phyloP scores from a whole-genome alignment of 106 monocot genomes.

The Dendrobium nobile region DNA sequence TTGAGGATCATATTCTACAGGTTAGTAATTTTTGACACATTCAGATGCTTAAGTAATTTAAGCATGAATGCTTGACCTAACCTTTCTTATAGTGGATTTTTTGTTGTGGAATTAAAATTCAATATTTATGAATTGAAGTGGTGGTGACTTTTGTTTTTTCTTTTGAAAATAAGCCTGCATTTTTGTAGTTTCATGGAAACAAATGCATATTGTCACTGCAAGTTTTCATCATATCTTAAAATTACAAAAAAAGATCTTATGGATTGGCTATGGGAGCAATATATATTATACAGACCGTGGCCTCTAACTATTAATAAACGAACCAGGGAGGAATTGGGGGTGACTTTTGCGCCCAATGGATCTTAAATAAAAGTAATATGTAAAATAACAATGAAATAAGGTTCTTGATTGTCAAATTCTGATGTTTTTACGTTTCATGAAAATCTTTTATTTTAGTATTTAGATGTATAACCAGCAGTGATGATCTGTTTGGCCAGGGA shows the following conservation, averaged over 20 bases:
- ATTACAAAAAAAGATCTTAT: no score
- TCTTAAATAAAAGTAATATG: background rate
- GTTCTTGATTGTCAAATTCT: background rate
- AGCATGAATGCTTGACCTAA: background rate
- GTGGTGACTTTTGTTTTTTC: background rate
- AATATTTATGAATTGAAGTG: background rate
- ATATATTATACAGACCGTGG: no score
- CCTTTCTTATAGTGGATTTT: background rate
- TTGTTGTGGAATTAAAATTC: background rate
- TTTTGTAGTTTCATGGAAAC: no score
- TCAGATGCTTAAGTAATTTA: background rate
- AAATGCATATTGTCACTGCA: no score
- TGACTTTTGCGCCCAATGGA: no score
- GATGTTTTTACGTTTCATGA: background rate
- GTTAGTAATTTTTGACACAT: constrained; percentile 15
- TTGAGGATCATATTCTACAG: constrained; percentile 94
- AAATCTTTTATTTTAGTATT: background rate
- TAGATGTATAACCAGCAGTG: background rate
- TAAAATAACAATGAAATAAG: background rate
- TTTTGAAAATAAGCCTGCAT: background rate
- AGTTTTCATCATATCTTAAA: no score
- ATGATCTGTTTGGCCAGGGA: constrained; percentile 40
- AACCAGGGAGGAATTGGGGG: no score
- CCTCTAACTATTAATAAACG: no score
- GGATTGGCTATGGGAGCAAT: no score